phyloP scores from a whole-genome alignment of 169 alveolate genomes.

The Eimeria falciformis region DNA sequence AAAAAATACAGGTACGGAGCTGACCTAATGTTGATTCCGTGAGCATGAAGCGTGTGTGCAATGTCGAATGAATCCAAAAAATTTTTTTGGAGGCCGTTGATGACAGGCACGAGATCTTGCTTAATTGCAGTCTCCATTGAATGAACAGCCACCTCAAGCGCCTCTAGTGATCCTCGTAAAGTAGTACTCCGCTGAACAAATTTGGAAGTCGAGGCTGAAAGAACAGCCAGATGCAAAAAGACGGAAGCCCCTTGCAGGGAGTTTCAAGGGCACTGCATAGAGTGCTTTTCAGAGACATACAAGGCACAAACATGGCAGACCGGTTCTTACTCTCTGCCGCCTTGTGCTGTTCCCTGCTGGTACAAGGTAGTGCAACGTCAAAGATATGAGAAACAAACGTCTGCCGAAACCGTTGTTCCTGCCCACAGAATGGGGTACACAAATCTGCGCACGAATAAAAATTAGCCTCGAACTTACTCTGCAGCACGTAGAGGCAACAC shows the following conservation, averaged over 20 bases:
- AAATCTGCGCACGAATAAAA: neutral
- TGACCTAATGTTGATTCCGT: conserved; percentile 74
- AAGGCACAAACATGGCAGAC: neutral
- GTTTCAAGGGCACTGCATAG: neutral
- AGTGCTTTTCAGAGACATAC: neutral
- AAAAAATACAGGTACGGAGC: neutral
- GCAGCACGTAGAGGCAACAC: too few species aligned
- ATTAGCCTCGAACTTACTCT: neutral
- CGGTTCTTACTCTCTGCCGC: conserved; percentile 47
- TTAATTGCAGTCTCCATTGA: conserved; percentile 54
- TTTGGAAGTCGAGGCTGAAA: conserved; percentile 47
- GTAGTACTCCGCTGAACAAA: conserved; percentile 44
- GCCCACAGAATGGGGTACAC: conserved; percentile 8
- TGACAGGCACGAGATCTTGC: conserved; percentile 63
- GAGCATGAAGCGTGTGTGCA: conserved; percentile 71
- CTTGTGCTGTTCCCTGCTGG: conserved; percentile 64
- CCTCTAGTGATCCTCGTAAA: conserved; percentile 54
- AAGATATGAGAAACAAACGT: conserved; percentile 63
- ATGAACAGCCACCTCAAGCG: conserved; percentile 64
- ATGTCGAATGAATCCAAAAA: conserved; percentile 67
- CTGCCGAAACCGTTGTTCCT: conserved; percentile 71
- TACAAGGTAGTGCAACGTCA: conserved; percentile 70
- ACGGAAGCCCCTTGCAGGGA: neutral
- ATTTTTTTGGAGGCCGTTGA: conserved; percentile 66
- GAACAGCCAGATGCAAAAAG: neutral